These are phyloP conservation scores for Trichoderma endophyticum DNA, from an alignment of 2,329 filamentous ascomycete species.

Conservation along the genomic window DNA sequence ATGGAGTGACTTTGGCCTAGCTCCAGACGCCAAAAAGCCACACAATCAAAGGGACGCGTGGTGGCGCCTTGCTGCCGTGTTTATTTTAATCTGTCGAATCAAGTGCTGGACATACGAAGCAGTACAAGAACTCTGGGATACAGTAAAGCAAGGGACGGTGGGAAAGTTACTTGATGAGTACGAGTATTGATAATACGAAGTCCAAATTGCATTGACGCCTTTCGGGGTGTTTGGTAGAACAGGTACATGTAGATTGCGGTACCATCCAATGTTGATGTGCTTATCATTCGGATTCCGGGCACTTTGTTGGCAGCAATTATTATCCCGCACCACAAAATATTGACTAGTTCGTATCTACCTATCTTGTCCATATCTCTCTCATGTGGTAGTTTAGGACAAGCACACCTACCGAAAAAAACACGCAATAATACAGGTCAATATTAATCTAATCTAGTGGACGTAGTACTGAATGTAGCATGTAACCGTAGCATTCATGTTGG, in stretches of 20 bases:
- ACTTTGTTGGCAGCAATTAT: not conserved
- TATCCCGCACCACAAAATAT: not conserved
- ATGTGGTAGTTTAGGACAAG: not conserved
- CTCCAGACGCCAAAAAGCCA: conserved; percentile 5
- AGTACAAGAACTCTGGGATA: not conserved
- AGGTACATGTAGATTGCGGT: not conserved
- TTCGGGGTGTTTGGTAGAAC: not conserved
- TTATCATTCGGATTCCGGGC: not conserved
- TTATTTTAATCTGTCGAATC: conserved; percentile 17
- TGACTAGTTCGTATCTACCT: not conserved
- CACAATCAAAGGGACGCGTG: conserved; percentile 13
- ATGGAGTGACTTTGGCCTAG: not conserved
- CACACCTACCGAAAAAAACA: not conserved
- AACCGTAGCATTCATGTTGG: not conserved
- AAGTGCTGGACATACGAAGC: not conserved
- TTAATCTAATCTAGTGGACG: not conserved
- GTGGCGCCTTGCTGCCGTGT: conserved; percentile 15
- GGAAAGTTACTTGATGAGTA: not conserved
- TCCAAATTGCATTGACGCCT: not conserved
- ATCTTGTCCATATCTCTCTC: not conserved
- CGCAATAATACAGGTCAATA: not conserved
- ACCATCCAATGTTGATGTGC: not conserved
- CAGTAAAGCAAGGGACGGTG: not conserved
- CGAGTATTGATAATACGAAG: not conserved
- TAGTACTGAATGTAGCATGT: not conserved